Evolutionary conservation across 2,329 filamentous ascomycete genomes (phyloP).

Genomic region (Tolypocladium cylindrosporum): DNA sequence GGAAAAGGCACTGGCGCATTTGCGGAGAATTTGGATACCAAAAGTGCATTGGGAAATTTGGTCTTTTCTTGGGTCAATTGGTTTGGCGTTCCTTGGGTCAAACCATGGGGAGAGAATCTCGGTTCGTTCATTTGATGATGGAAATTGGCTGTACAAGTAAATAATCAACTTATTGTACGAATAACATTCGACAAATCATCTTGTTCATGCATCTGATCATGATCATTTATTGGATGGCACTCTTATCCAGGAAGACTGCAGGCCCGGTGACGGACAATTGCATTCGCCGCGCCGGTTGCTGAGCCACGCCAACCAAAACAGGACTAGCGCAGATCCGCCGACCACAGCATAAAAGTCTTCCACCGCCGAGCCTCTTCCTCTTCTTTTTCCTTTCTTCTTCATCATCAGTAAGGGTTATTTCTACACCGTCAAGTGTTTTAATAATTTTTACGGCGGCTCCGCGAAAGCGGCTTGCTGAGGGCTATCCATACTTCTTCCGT

Average conservation of each 20-base stretch:
- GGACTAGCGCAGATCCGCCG: neutral
- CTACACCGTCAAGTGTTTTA: slow-evolving; percentile 43
- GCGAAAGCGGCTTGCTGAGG: slow-evolving; percentile 45
- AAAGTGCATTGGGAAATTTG: neutral
- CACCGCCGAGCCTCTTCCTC: neutral
- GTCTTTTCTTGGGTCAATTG: neutral
- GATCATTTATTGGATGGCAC: neutral
- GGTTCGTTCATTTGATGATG: neutral
- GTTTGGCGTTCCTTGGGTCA: neutral
- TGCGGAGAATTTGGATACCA: neutral
- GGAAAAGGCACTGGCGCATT: neutral
- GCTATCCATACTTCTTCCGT: slow-evolving; percentile 32
- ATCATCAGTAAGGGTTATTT: slow-evolving; percentile 35
- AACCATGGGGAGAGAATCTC: neutral
- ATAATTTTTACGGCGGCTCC: slow-evolving; percentile 37
- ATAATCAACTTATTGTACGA: no score
- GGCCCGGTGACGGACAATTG: neutral
- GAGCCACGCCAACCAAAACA: neutral
- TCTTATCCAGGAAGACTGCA: no score
- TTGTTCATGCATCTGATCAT: neutral
- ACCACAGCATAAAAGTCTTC: slow-evolving; percentile 8
- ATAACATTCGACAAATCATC: no score
- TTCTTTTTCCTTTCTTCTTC: slow-evolving; percentile 23
- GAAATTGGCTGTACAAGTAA: no score
- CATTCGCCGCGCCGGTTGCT: neutral